Evolutionary conservation across 2,329 filamentous ascomycete species (phyloP), one percentile per base, ranked within the genome.

Genomic region (Didymella pomorum): DNA sequence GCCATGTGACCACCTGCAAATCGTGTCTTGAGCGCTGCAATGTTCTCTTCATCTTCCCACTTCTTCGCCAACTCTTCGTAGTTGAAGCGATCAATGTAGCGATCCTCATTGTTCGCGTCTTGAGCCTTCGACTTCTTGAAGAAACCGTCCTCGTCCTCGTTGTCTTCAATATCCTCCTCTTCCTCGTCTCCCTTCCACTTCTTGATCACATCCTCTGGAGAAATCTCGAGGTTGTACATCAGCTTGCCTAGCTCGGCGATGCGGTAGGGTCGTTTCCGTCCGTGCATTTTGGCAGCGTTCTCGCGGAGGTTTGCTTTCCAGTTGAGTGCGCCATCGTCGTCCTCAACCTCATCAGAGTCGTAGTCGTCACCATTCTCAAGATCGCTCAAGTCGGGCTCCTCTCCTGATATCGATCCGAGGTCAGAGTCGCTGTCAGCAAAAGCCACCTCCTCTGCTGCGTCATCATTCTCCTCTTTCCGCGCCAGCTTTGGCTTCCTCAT

Each of bases 341-440:
- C 85, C 10, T 80, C 79, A 8, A 81, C 79, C 16, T 82, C 80
- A n/a, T 86, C 83, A 0, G 82, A 82, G 45, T 84, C 83, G 2
- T 83, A 64, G 28, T 84, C 82, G 57, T 84, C 82, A 56, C 83
- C 82, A 20, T 86, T 61, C 46, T 71, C 71, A 11, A 68, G 58
- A 4, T 71, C 71, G 11, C 73, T 69, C 10, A 68, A 46, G 39
- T 75, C 71, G 2, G 52, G 64, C 28, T 75, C 84, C 8, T 86
- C 84, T 9, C 80, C 83, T 9, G 92, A 96, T 63, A 97, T 78
- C 3, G 94, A 97, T 7, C 95, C 95, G 4, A 99, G 83, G 74
- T 99, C 96, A 0, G 95, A 99, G 76, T 99, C 96, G 71, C 92
- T 97, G 71, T 99, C 95, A 14, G 95, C 95, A 80, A 97, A 99